Conservation (phyloP, 1,284 basidiomycete genomes). For the Meripilus lineatus region DNA sequence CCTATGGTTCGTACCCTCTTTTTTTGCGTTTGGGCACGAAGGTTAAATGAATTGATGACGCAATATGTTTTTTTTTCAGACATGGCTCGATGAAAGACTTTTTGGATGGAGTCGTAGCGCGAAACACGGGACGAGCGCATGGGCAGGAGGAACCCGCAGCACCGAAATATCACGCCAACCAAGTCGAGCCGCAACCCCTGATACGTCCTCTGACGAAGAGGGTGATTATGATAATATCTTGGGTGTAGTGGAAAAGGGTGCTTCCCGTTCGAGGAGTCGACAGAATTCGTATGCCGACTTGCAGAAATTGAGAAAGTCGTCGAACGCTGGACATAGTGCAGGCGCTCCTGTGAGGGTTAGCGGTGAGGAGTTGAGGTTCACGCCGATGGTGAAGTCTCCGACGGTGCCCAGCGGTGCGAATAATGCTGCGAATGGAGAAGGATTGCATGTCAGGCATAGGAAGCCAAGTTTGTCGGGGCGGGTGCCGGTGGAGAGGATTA, state of each 20-base stretch:
- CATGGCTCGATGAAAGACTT: constrained; percentile 89
- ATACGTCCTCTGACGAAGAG: constrained; percentile 69
- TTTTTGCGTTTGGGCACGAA: too few species aligned
- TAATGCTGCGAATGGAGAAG: constrained; percentile 28
- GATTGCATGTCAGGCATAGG: constrained; percentile 47
- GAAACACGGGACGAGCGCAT: constrained; percentile 68
- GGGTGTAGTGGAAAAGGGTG: constrained; percentile 48
- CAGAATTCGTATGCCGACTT: constrained; percentile 76
- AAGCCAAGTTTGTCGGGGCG: constrained; percentile 59
- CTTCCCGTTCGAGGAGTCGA: constrained; percentile 52
- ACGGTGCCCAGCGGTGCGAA: neutral
- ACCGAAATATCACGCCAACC: too few species aligned
- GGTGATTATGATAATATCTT: constrained; percentile 81
- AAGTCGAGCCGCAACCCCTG: constrained; percentile 65
- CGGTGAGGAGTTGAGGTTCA: constrained; percentile 10
- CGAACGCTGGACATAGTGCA: constrained; percentile 14
- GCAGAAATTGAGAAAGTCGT: constrained; percentile 52
- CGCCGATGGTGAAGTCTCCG: too few species aligned
- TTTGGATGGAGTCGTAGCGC: constrained; percentile 88
- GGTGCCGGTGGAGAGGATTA: constrained; percentile 59
- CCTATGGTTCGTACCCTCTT: constrained; percentile 61
- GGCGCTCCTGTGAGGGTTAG: constrained; percentile 4
- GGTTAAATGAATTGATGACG: neutral
- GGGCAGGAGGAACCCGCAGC: constrained; percentile 53
- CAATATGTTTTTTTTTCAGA: constrained; percentile 37